Evolutionary conservation across 148 eudicot species (phyloP).

Genomic region (Camellia japonica): DNA sequence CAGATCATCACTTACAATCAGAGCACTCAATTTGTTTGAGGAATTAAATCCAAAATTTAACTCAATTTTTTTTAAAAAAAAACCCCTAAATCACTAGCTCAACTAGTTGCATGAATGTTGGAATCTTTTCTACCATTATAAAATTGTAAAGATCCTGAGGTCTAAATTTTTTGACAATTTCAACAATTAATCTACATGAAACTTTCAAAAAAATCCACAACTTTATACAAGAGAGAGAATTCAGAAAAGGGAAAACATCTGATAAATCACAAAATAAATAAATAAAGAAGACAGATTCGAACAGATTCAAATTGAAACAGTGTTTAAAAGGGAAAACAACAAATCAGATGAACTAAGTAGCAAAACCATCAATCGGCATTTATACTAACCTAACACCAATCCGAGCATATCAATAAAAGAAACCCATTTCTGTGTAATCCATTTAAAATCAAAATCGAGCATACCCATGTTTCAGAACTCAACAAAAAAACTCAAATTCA

Average conservation of each 20-base stretch:
- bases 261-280: background rate
- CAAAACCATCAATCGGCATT: background rate
- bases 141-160: background rate
- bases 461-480: background rate
- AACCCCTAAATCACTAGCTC: background rate
- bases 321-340: background rate
- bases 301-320: too few species aligned
- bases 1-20: background rate
- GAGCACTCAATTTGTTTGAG: background rate
- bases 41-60: background rate
- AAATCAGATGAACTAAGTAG: background rate
- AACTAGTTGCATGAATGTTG: background rate
- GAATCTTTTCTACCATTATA: background rate
- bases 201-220: background rate
- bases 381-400: background rate
- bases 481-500: background rate
- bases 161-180: background rate
- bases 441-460: background rate
- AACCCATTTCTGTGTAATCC: slow-evolving; percentile 10
- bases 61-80: background rate
- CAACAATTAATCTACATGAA: background rate
- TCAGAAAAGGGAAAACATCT: background rate
- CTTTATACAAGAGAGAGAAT: background rate
- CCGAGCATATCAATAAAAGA: background rate
- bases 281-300: background rate